A percentile compares a stretch with the other conserved stretches of the same genome.
Conservation (phyloP, 2,329 filamentous ascomycete species). For the Neonectria coccinea region DNA sequence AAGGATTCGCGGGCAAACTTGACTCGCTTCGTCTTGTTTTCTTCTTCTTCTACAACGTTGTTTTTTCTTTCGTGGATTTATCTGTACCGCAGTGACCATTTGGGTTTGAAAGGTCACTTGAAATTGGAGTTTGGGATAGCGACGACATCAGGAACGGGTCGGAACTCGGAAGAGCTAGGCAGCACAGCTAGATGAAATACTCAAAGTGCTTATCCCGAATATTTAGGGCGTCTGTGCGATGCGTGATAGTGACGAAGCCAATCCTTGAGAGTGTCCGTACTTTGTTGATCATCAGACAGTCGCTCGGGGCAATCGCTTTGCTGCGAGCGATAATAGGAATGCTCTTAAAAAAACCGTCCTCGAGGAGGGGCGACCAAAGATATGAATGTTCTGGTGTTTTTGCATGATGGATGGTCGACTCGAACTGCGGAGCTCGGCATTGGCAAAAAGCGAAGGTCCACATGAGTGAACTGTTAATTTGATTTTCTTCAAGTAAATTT, state of each 20-base stretch:
- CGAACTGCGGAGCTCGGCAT: slow-evolving; percentile 2
- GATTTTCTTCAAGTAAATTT: no score
- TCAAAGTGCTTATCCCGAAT: slow-evolving; percentile 2
- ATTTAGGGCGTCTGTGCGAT: neutral
- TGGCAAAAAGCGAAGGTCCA: slow-evolving; percentile 27
- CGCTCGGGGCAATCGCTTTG: neutral
- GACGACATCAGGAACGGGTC: slow-evolving; percentile 25
- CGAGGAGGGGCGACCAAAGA: no score
- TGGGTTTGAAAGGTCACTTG: slow-evolving; percentile 17
- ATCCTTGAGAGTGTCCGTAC: neutral
- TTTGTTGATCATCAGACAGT: neutral
- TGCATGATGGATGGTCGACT: neutral
- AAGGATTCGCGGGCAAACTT: slow-evolving; percentile 15
- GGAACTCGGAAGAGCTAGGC: slow-evolving; percentile 24
- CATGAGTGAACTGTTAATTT: neutral
- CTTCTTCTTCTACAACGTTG: slow-evolving; percentile 22
- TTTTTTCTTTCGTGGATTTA: slow-evolving; percentile 26
- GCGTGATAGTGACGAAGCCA: neutral
- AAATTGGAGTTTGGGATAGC: slow-evolving; percentile 41
- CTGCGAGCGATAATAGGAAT: no score
- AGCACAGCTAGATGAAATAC: slow-evolving; percentile 33
- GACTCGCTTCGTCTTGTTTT: slow-evolving; percentile 3
- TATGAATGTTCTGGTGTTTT: neutral
- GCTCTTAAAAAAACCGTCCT: no score
- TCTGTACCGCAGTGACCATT: slow-evolving; percentile 21